These are phyloP conservation scores for Plasmodium cynomolgi DNA, from an alignment of 169 alveolate genomes.

Conservation along the genomic window DNA sequence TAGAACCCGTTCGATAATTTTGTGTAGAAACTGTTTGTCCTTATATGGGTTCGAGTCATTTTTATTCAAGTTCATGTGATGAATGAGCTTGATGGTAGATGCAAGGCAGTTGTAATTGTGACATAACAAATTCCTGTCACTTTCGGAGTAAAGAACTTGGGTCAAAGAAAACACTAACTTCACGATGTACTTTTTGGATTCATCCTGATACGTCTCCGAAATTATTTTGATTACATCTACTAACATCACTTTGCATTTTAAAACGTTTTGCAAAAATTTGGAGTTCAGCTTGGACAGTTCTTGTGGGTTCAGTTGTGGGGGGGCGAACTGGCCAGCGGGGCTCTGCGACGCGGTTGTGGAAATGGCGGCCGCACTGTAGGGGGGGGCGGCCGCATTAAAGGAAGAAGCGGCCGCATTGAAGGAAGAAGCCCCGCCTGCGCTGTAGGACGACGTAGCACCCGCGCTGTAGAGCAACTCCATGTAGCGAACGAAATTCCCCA, in stretches of 20 bases:
- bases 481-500: not conserved
- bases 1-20: conserved; percentile 45
- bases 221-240: conserved; percentile 35
- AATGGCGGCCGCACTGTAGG: not conserved
- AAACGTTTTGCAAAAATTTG: conserved; percentile 2
- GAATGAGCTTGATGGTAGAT: conserved; percentile 39
- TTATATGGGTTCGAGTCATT: conserved; percentile 47
- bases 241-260: conserved; percentile 40
- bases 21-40: conserved; percentile 23
- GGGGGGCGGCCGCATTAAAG: not conserved
- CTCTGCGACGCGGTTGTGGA: not conserved
- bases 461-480: not conserved
- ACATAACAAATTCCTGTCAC: conserved; percentile 14
- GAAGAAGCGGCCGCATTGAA: not conserved
- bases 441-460: not conserved
- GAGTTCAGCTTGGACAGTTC: not conserved
- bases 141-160: conserved; percentile 29
- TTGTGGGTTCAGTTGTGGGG: not conserved
- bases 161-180: conserved; percentile 15
- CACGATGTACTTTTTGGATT: conserved; percentile 35
- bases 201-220: conserved; percentile 50
- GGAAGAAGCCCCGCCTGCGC: not conserved
- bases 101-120: conserved; percentile 66
- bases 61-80: conserved; percentile 45
- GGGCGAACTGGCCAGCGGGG: no score